Base-by-base conservation (phyloP, 768 basidiomycete genomes). In the Pisolithus marmoratus region DNA sequence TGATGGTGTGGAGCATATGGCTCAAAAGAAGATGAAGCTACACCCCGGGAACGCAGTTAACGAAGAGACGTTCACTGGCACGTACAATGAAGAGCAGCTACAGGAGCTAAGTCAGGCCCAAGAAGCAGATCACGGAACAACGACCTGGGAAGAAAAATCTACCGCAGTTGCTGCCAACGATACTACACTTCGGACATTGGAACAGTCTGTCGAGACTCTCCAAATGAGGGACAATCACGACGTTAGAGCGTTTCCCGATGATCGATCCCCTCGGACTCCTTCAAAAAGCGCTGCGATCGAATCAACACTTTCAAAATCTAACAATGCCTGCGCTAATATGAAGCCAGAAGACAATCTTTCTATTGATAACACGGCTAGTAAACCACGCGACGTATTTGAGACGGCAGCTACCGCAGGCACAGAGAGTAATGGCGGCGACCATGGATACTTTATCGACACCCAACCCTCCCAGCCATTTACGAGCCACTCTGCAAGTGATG, bases 391-490 rank as follows among this genome's bases (percentile, higher is more conserved):
- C 34, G 14, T 37, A 22, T 23, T 44, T 41, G 45, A 51, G 2
- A 11, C 40, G 19, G 23, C 8, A n/a, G 17, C 41, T 2, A 40
- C n/a, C 29, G 29, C 7, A 44, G 19, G 22, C n/a, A 19, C 22
- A 22, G 19, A 41, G 20, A 8, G 4, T 12, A n/a, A 44, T 15
- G 23, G 54, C 36, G 45, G 42, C 8, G 0, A 29, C n/a, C 54
- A 57, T 1, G 45, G 57, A 8, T 67, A 67, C 23, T 69, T 73
- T 53, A 59, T 81, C 23, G 79, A 81, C 54, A 74, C 74, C 0
- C 37, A 60, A 15, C 72, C 77, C 15, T 48, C 54, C 5, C 36
- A 7, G 36, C 61, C 57, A 5, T 41, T 48, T 1, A 0, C 22
- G 1, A 15, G n/a, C 8, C 52, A 49, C 20, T 49, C 58, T 22